Percentiles rank a stretch among this genome's conserved stretches.
phyloP scores from a whole-genome alignment of 1,284 basidiomycete genomes.

The Meira nashicola region DNA sequence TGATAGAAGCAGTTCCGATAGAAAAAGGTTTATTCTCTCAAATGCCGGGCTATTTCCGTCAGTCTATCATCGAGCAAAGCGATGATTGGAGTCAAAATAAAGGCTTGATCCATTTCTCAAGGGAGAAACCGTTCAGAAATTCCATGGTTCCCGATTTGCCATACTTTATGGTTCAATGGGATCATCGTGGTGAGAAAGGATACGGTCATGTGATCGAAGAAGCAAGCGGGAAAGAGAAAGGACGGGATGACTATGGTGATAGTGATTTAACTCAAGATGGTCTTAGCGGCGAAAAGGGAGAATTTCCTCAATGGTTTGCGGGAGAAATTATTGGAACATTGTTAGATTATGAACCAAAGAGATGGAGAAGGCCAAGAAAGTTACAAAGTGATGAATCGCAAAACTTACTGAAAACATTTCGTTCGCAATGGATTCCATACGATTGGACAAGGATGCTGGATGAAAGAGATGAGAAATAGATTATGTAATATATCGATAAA shows the following conservation, averaged over 20 bases:
- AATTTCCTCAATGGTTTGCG: conserved; percentile 62
- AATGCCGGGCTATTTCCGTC: conserved; percentile 87
- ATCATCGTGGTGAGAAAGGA: conserved; percentile 70
- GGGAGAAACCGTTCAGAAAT: conserved; percentile 29
- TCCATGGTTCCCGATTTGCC: conserved; percentile 85
- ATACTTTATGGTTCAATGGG: conserved; percentile 98
- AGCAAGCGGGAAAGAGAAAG: conserved; percentile 60
- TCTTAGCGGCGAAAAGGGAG: conserved; percentile 11
- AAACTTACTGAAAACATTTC: conserved; percentile 44
- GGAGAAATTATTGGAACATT: conserved; percentile 90
- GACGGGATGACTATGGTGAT: conserved; percentile 72
- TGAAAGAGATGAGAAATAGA: neutral
- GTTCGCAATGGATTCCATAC: conserved; percentile 56
- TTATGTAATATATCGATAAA: neutral
- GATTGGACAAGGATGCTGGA: conserved; percentile 55
- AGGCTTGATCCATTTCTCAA: conserved; percentile 87
- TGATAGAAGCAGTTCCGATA: conserved; percentile 83
- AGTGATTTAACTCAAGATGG: conserved; percentile 58
- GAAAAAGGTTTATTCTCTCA: conserved; percentile 77
- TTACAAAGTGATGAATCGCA: conserved; percentile 59
- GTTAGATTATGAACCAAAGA: conserved; percentile 77
- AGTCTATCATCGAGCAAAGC: conserved; percentile 85
- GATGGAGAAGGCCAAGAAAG: conserved; percentile 74
- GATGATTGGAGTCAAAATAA: conserved; percentile 96
- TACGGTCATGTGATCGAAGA: conserved; percentile 70